Evolutionary conservation across 2,329 filamentous ascomycete species (phyloP).

Genomic region (Nannizziopsis arthrosporioides): DNA sequence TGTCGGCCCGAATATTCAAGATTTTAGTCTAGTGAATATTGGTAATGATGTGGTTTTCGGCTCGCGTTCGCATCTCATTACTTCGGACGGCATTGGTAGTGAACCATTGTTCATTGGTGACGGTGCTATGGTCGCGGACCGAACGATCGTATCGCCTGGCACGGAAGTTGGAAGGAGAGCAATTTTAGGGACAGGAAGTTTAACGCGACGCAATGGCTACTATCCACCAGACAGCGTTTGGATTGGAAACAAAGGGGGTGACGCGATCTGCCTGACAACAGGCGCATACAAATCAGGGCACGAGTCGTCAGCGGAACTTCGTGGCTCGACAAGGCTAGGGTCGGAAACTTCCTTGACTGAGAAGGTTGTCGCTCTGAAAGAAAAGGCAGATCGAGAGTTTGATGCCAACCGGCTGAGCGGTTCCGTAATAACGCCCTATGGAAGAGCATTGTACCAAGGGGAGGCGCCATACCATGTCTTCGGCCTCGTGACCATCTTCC

Average conservation of each 20-base stretch:
- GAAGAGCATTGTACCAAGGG: not conserved
- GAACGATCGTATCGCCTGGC: not conserved
- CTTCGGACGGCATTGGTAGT: not conserved
- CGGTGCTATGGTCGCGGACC: constrained; percentile 1
- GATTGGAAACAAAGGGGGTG: constrained; percentile 1
- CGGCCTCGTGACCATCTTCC: not conserved
- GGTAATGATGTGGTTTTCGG: constrained; percentile 5
- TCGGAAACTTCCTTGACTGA: too few relatives aligned
- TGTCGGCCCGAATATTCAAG: not conserved
- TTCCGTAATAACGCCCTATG: not conserved
- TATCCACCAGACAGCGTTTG: constrained; percentile 1
- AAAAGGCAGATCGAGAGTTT: not conserved
- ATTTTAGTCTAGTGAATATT: constrained; percentile 1
- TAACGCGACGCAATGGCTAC: not conserved
- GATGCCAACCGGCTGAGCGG: not conserved
- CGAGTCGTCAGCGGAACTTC: too few relatives aligned
- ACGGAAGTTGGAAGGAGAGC: not conserved
- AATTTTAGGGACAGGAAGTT: not conserved
- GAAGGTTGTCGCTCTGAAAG: too few relatives aligned
- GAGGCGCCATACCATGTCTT: not conserved
- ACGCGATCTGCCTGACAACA: not conserved
- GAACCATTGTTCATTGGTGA: not conserved
- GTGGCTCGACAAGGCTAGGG: too few relatives aligned
- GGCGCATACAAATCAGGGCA: not conserved
- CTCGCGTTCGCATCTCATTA: constrained; percentile 2